A percentile compares a stretch with the other conserved stretches of the same genome.
phyloP scores from a whole-genome alignment of 805 yeast species.

The Jamesozyma spencerorum region DNA sequence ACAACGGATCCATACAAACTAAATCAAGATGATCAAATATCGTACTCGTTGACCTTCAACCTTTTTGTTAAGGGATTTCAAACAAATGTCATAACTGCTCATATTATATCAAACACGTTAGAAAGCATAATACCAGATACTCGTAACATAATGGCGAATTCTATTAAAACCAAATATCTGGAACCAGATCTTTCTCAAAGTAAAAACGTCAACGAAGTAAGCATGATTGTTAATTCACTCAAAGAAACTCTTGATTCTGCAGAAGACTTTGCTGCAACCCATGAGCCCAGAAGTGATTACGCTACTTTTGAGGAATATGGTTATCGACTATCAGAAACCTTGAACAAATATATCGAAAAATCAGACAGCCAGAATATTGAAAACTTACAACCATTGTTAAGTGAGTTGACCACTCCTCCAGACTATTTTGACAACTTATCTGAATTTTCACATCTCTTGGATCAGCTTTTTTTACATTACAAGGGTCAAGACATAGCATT shows the following conservation, averaged over 20 bases:
- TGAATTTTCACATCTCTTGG: conserved; percentile 22
- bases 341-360: conserved; percentile 12
- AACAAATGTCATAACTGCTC: neutral
- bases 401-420: conserved; percentile 10
- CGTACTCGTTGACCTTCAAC: neutral
- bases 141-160: no score
- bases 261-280: neutral
- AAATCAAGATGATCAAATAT: neutral
- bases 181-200: neutral
- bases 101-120: neutral
- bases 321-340: conserved; percentile 17
- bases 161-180: neutral
- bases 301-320: conserved; percentile 22
- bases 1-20: neutral
- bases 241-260: neutral
- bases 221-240: neutral
- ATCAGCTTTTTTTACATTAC: conserved; percentile 22
- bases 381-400: conserved; percentile 5
- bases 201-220: neutral
- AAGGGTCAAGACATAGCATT: conserved; percentile 15
- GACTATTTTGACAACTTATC: conserved; percentile 11
- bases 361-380: conserved; percentile 3
- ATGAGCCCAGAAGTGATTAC: conserved; percentile 5
- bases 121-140: no score
- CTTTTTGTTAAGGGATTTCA: conserved; percentile 5